phyloP scores from a whole-genome alignment of 2,329 filamentous ascomycete species.

The Ceratocystis diversiconidia region DNA sequence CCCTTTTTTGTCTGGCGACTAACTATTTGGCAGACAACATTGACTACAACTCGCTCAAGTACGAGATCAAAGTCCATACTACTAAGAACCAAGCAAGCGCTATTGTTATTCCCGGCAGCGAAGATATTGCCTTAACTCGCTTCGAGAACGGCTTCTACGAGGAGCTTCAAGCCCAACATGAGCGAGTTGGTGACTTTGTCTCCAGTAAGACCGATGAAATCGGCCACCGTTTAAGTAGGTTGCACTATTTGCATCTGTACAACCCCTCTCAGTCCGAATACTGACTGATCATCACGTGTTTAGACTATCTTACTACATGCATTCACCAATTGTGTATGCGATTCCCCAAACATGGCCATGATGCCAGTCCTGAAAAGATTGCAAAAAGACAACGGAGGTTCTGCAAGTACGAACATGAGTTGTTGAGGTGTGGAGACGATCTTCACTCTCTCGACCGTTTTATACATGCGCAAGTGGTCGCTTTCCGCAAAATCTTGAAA shows the following conservation, averaged over 20 bases:
- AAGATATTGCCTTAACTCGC: slow-evolving; percentile 40
- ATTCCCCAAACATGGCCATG: slow-evolving; percentile 25
- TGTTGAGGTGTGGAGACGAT: slow-evolving; percentile 52
- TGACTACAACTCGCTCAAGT: slow-evolving; percentile 77
- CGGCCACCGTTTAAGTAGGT: slow-evolving; percentile 49
- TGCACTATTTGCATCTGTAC: background rate
- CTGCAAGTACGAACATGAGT: slow-evolving; percentile 38
- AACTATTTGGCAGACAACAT: slow-evolving; percentile 52
- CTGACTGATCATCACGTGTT: slow-evolving; percentile 20
- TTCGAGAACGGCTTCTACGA: slow-evolving; percentile 60
- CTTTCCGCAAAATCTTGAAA: slow-evolving; percentile 71
- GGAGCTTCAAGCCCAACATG: slow-evolving; percentile 60
- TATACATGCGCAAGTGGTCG: slow-evolving; percentile 56
- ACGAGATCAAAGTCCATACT: slow-evolving; percentile 69
- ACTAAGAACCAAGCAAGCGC: slow-evolving; percentile 54
- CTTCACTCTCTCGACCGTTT: slow-evolving; percentile 58
- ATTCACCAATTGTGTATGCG: slow-evolving; percentile 35
- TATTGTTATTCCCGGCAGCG: slow-evolving; percentile 60
- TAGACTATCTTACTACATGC: slow-evolving; percentile 36
- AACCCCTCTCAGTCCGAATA: background rate
- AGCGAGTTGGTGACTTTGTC: slow-evolving; percentile 65
- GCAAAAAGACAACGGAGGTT: slow-evolving; percentile 37
- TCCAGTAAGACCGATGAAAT: slow-evolving; percentile 70
- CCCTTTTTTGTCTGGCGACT: background rate
- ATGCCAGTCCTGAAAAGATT: background rate